Percentiles rank a stretch among this genome's conserved stretches.
phyloP scores from a whole-genome alignment of 768 basidiomycete species.

The Mycena alexandri region DNA sequence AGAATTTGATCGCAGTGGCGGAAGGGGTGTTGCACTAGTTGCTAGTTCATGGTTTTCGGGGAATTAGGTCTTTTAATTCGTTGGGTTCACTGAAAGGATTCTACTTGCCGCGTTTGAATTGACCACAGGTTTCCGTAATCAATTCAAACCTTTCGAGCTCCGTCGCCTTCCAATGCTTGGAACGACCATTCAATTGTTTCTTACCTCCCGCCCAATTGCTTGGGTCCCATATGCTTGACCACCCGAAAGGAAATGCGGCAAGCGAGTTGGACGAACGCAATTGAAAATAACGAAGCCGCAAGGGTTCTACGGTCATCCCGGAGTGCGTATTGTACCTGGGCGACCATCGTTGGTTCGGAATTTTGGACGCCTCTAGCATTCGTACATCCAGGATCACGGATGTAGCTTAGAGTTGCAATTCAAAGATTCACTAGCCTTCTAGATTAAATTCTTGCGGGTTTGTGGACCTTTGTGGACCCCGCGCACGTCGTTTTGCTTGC shows the following conservation, averaged over 20 bases:
- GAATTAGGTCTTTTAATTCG: too few relatives aligned
- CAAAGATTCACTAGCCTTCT: not conserved
- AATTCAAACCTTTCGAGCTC: not conserved
- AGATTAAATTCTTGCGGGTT: too few relatives aligned
- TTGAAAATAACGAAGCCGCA: slow-evolving; percentile 10
- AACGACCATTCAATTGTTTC: not conserved
- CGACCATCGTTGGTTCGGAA: not conserved
- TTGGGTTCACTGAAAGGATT: too few relatives aligned
- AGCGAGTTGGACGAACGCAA: slow-evolving; percentile 1
- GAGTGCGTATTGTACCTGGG: not conserved
- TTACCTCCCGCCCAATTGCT: not conserved
- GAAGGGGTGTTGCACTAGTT: not conserved
- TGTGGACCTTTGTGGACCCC: too few relatives aligned
- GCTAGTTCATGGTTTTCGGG: too few relatives aligned
- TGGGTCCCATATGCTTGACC: not conserved
- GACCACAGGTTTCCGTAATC: not conserved
- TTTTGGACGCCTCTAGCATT: not conserved
- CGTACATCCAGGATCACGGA: not conserved
- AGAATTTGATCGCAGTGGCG: slow-evolving; percentile 7
- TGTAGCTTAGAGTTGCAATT: not conserved
- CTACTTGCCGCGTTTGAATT: not conserved
- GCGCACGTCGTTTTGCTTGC: not conserved
- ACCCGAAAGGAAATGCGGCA: slow-evolving; percentile 14
- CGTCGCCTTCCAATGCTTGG: not conserved
- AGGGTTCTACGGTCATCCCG: not conserved